Base-by-base conservation (phyloP, 2,329 filamentous ascomycete genomes). In the Tolypocladium tundrense region DNA sequence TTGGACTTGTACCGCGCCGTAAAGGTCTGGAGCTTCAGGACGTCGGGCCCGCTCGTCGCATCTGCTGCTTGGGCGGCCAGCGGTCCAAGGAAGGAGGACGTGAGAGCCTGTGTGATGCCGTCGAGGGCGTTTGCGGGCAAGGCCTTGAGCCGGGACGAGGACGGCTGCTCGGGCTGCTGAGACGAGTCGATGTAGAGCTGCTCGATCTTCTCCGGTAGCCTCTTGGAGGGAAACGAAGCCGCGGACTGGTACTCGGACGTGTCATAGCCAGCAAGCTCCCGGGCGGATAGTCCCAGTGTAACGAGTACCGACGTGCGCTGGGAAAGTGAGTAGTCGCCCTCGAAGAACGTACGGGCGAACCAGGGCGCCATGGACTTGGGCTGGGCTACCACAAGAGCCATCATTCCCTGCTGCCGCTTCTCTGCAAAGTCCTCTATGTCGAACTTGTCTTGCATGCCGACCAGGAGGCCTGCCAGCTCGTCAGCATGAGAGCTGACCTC, bases 11-110 rank as follows among this genome's bases (percentile, higher is more conserved):
- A 72, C 2, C 68, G 71, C 0, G 88, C 90, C 13, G 88, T 93
- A 72, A 97, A 96, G 2, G 88, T 96, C 35, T 90, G 86, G 27
- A 97, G 83, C 74, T 97, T 97, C 52, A 99, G 83, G 7, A 88
- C 83, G 63, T 91, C 85, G 0, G 94, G 92, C 0, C 93, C 91
- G 0, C 88, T 87, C 8, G 85, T 79, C 27, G 86, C 79, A 68
- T 97, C 91, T 45, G 91, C 92, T 2, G 92, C 90, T 59, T 85
- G 79, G 42, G 90, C 86, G 1, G 93, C 91, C 35, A 97, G 76
- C 0, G 94, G 94, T 19, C 86, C 84, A 24, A 97, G 85, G 66
- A 96, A 90, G 0, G 79, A 77, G 33, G 85, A 82, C 5, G 88
- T 86, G 53, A 97, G 77, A 11, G 79, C 80, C 58, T 81, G 79